Evolutionary conservation across 257 asterid genomes (phyloP).

Genomic region (Nicotiana attenuata): DNA sequence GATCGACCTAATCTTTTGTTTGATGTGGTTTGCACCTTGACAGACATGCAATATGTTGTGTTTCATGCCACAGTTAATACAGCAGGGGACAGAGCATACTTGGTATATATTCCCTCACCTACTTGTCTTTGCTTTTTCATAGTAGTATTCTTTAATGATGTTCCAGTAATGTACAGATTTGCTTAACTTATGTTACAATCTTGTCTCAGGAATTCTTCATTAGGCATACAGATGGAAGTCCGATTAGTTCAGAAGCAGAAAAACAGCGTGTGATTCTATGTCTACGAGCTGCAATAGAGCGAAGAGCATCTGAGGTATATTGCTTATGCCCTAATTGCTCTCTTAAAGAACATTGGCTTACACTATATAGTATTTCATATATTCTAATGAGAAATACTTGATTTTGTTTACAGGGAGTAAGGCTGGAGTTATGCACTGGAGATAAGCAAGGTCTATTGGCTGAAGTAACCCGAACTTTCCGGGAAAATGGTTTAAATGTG

Average conservation of each 20-base stretch:
- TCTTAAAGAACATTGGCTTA: background rate
- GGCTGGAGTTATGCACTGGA: constrained; percentile 66
- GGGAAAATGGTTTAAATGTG: constrained; percentile 81
- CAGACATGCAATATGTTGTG: constrained; percentile 87
- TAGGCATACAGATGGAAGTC: constrained; percentile 74
- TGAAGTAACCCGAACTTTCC: constrained; percentile 80
- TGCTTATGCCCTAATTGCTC: background rate
- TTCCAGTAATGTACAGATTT: background rate
- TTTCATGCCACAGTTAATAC: constrained; percentile 84
- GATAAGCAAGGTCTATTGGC: constrained; percentile 79
- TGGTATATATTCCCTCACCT: constrained; percentile 38
- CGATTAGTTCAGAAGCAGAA: constrained; percentile 79
- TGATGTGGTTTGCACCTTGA: constrained; percentile 84
- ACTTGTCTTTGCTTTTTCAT: background rate
- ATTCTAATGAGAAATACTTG: background rate
- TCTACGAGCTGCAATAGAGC: constrained; percentile 52
- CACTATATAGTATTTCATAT: background rate
- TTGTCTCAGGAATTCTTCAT: constrained; percentile 80
- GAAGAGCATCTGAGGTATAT: constrained; percentile 62
- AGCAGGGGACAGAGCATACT: constrained; percentile 48
- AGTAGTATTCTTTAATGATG: background rate
- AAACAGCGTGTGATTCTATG: constrained; percentile 79
- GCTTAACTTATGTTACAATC: constrained; percentile 7
- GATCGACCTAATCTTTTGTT: constrained; percentile 86
- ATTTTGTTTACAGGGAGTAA: constrained; percentile 58